Base-by-base conservation (phyloP, 208 protist species). In the Leishmania amazonensis region DNA sequence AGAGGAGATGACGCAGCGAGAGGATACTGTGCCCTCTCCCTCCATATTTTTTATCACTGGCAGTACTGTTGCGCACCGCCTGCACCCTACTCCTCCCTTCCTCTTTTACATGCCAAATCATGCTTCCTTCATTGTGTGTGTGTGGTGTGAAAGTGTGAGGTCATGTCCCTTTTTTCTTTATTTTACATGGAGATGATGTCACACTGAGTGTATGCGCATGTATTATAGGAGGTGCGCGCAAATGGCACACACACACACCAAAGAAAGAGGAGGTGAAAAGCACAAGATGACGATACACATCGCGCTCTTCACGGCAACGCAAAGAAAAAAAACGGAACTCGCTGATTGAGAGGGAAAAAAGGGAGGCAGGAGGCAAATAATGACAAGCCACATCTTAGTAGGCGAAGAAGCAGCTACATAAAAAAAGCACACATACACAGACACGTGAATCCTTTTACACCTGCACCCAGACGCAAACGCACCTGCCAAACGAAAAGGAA, bases 361-460 rank as follows among this genome's bases (percentile, higher is more conserved):
- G 8, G 9, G 62, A 19, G 9, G 62, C 4, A 15, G 68, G 54
- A 70, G 74, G 77, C 13, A 38, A 67, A 75, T 57, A 38, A 75
- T 28, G 58, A n/a, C 15, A 45, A 31, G 31, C 0, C 47, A 11
- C 73, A 47, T n/a, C 51, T 62, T 51, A 11, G 19, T 60, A 2
- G 40, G 17, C 13, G 5, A 62, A 76, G 6, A 81, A 77, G 53
- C 40, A 65, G 70, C 19, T 73, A 21, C 8, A 17, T 57, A 71
- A 3, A 47, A 76, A 35, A 35, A 35, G 31, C n/a, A 42, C 65
- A 74, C 24, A 38, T 21, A 28, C 7, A 76, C 51, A 64, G n/a
- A 42, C 24, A 82, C 77, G 40, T 64, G 35, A n/a, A 53, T 40
- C 47, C 57, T 78, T 64, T 78, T 64, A 35, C 57, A 78, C 40